Base-by-base conservation (phyloP, 1,284 basidiomycete species). In the Ustilago lituana region DNA sequence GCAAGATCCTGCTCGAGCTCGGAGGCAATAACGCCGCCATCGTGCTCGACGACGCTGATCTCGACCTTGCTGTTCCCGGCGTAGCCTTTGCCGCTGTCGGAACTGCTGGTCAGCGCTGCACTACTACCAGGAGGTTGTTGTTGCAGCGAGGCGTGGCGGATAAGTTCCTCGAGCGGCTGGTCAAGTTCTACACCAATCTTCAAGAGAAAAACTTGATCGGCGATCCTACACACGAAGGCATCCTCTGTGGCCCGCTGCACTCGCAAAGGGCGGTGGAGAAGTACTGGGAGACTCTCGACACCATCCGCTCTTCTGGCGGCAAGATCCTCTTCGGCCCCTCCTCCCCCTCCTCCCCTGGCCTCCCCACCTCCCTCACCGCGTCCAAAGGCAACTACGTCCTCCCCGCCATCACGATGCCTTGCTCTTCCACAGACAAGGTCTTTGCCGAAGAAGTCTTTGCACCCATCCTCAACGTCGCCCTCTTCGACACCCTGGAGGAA, bases 11-110 rank as follows among this genome's bases (percentile, higher is more conserved):
- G 35, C 62, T 97, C 27, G 94, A 97, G 81, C 86, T 97, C 10
- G 94, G 94, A n/a, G 94, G 94, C 32, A 97, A 98, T 84, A 96
- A 96, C 78, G 93, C 93, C 57, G 89, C 92, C 33, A 90, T 96
- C 75, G 87, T 98, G 60, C 90, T 96, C 87, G 88, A 91, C 50
- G 94, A 96, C 84, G 94, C 94, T 24, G 93, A 96, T 83, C 86
- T 97, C 27, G 87, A 88, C 17, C 87, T 95, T 66, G 94, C 94
- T 26, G 87, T 97, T 15, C 91, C 92, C 38, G 87, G 91, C 0
- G 89, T 94, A 19, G 92, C 94, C 82, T 97, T 98, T 84, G 92
- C 93, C 31, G 92, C 94, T 23, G 89, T 96, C 44, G 94, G 94
- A 38, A 97, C 94, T 37, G 91, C 92, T 29, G 94, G 94, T 20